A percentile compares a stretch with the other conserved stretches of the same genome.
phyloP scores from a whole-genome alignment of 768 basidiomycete genomes.

The Trametes sanguinea region DNA sequence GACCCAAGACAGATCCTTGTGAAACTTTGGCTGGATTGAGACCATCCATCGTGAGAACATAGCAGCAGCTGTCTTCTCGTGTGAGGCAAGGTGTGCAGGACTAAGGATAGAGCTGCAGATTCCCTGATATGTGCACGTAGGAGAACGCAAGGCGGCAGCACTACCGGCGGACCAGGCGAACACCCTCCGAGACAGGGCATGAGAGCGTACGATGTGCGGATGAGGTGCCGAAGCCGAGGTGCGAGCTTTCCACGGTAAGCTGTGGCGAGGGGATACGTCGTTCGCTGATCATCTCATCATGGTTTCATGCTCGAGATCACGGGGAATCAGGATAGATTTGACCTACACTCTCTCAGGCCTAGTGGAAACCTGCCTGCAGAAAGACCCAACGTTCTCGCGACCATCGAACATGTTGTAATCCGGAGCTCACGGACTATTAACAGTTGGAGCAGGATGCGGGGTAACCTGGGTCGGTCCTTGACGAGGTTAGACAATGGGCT shows the following conservation, averaged over 20 bases:
- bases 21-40: neutral
- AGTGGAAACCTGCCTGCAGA: neutral
- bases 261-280: neutral
- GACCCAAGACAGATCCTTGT: neutral
- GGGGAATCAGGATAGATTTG: neutral
- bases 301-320: neutral
- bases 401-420: constrained; percentile 5
- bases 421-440: neutral
- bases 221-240: neutral
- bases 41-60: constrained; percentile 18
- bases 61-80: neutral
- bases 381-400: constrained; percentile 10
- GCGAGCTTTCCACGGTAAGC: neutral
- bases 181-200: constrained; percentile 8
- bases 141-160: neutral
- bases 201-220: neutral
- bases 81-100: constrained; percentile 4
- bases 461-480: neutral
- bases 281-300: constrained; percentile 1
- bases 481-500: neutral
- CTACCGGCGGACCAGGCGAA: constrained; percentile 14
- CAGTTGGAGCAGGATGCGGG: neutral
- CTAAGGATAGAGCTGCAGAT: constrained; percentile 18
- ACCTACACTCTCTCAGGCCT: neutral
- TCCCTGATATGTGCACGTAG: constrained; percentile 13